Evolutionary conservation across 2,329 filamentous ascomycete genomes (phyloP).

Genomic region (Cladosporium halotolerans): DNA sequence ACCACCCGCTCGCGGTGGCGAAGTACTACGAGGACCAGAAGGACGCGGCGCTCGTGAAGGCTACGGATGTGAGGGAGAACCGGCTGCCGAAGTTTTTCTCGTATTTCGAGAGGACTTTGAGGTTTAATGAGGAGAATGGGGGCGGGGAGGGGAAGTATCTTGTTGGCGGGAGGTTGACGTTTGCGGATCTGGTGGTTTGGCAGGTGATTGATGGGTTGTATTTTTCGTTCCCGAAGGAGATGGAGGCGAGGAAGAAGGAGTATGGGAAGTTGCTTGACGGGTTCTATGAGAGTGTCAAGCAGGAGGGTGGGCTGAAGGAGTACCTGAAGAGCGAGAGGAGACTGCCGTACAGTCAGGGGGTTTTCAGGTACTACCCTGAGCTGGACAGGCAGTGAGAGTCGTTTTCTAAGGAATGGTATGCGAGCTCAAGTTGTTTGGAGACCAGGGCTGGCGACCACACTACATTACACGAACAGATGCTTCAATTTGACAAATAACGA

Average conservation of each 20-base stretch:
- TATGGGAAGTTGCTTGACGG: slow-evolving; percentile 55
- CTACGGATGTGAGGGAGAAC: slow-evolving; percentile 52
- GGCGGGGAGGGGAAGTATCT: slow-evolving; percentile 57
- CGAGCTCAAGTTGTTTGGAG: too few relatives aligned
- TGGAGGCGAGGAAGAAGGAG: slow-evolving; percentile 50
- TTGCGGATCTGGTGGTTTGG: slow-evolving; percentile 68
- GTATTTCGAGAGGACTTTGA: slow-evolving; percentile 63
- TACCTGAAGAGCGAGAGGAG: slow-evolving; percentile 64
- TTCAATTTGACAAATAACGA: too few relatives aligned
- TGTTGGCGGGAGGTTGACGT: slow-evolving; percentile 59
- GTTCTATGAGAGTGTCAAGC: slow-evolving; percentile 58
- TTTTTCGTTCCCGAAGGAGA: slow-evolving; percentile 65
- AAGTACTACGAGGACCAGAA: slow-evolving; percentile 73
- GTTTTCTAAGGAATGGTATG: too few relatives aligned
- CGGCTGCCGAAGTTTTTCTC: slow-evolving; percentile 66
- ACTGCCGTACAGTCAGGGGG: slow-evolving; percentile 55
- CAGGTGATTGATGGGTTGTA: slow-evolving; percentile 54
- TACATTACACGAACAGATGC: too few relatives aligned
- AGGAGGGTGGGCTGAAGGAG: slow-evolving; percentile 57
- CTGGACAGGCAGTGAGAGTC: slow-evolving; percentile 47
- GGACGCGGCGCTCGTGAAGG: slow-evolving; percentile 53
- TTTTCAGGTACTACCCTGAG: slow-evolving; percentile 69
- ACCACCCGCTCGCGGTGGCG: slow-evolving; percentile 59
- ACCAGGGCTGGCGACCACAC: too few relatives aligned
- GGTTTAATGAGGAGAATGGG: slow-evolving; percentile 48